phyloP scores from a whole-genome alignment of 495 filamentous ascomycete genomes.

The Podospora pseudopauciseta region DNA sequence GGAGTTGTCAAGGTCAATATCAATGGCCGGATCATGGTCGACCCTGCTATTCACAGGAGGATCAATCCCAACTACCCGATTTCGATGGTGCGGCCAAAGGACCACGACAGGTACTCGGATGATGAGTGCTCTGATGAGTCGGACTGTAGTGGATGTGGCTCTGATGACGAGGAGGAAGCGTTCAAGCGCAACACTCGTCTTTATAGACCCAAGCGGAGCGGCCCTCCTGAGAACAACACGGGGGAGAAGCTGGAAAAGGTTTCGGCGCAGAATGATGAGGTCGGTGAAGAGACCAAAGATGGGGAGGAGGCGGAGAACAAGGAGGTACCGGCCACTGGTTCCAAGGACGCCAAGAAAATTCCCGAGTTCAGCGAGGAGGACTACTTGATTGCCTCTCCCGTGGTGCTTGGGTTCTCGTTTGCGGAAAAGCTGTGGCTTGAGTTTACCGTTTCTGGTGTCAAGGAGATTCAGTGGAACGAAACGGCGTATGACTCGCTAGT shows the following conservation, averaged over 20 bases:
- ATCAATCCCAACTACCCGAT: slow-evolving; percentile 89
- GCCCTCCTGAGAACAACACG: slow-evolving; percentile 56
- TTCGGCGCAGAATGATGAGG: background rate
- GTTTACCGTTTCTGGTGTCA: slow-evolving; percentile 78
- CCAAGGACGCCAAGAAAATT: slow-evolving; percentile 35
- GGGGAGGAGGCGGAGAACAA: slow-evolving; percentile 41
- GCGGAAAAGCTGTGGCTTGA: slow-evolving; percentile 89
- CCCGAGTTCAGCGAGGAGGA: slow-evolving; percentile 78
- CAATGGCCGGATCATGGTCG: slow-evolving; percentile 89
- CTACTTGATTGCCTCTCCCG: slow-evolving; percentile 82
- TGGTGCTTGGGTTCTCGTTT: slow-evolving; percentile 91
- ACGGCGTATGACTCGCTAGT: slow-evolving; percentile 30
- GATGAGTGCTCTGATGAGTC: slow-evolving; percentile 57
- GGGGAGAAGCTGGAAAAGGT: slow-evolving; percentile 63
- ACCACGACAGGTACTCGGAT: slow-evolving; percentile 62
- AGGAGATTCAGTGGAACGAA: slow-evolving; percentile 37
- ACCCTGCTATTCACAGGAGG: slow-evolving; percentile 78
- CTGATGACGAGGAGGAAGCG: slow-evolving; percentile 30
- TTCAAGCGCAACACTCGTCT: background rate
- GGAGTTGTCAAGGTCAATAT: slow-evolving; percentile 79
- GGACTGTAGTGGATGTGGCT: slow-evolving; percentile 46
- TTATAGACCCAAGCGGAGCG: slow-evolving; percentile 20
- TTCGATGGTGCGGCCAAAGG: slow-evolving; percentile 71
- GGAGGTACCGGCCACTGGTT: slow-evolving; percentile 29
- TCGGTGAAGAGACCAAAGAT: slow-evolving; percentile 35